A percentile compares a stretch with the other conserved stretches of the same genome.
These are phyloP conservation scores for Paraurostyla sp. DNA, from an alignment of 73 alveolate genomes.

Conservation along the genomic window DNA sequence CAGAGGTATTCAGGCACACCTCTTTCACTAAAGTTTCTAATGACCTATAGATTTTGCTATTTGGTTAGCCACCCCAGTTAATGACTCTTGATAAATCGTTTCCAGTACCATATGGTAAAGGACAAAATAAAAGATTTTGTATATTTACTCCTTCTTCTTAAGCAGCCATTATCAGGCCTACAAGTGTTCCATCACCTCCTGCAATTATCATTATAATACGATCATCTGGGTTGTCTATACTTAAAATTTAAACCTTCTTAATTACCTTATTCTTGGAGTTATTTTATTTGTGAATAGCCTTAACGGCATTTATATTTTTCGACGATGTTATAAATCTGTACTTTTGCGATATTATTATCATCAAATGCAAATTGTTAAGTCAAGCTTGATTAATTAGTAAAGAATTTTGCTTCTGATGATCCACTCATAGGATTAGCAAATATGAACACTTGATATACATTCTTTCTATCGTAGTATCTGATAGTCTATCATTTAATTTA, in stretches of 20 bases:
- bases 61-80: constrained; percentile 21
- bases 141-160: constrained; percentile 44
- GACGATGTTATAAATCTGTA: neutral
- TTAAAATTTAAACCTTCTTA: neutral
- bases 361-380: neutral
- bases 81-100: constrained; percentile 76
- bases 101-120: constrained; percentile 90
- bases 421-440: constrained; percentile 65
- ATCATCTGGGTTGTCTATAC: neutral
- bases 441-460: constrained; percentile 3
- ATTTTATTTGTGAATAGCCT: neutral
- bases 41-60: neutral
- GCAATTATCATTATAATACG: constrained; percentile 57
- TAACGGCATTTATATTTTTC: neutral
- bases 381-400: neutral
- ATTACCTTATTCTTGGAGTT: constrained; percentile 3
- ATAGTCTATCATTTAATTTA: no score
- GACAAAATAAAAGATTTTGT: constrained; percentile 55
- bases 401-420: constrained; percentile 33
- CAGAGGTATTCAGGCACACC: constrained; percentile 62
- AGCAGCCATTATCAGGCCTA: neutral
- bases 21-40: neutral
- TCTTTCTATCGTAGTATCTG: no score
- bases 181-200: constrained; percentile 89
- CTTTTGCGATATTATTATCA: neutral